Conservation (phyloP, 1,139 yeast species). For the Suhomyces guaymorum region DNA sequence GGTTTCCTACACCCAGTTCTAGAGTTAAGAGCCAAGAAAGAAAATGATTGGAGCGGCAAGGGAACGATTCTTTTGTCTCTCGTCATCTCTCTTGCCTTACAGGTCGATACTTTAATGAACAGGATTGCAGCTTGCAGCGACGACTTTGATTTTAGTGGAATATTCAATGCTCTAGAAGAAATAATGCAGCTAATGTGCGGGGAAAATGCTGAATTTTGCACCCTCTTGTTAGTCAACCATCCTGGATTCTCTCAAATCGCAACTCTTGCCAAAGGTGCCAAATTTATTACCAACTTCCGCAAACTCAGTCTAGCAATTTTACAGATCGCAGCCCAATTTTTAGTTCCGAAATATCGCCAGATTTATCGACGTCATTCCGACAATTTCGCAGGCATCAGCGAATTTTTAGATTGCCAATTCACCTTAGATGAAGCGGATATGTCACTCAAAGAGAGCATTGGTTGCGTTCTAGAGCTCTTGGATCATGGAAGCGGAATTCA, state of each 20-base stretch:
- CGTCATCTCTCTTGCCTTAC: too few relatives aligned
- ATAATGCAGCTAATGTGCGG: slow-evolving; percentile 1
- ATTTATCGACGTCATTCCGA: too few relatives aligned
- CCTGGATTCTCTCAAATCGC: slow-evolving; percentile 1
- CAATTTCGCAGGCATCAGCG: too few relatives aligned
- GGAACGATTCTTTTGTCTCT: too few relatives aligned
- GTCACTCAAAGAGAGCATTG: too few relatives aligned
- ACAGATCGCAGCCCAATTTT: neutral
- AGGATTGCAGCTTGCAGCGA: too few relatives aligned
- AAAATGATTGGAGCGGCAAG: too few relatives aligned
- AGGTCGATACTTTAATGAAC: too few relatives aligned
- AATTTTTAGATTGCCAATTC: neutral
- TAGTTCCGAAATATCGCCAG: slow-evolving; percentile 6
- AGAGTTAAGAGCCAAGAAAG: too few relatives aligned
- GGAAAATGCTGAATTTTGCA: neutral
- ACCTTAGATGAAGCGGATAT: too few relatives aligned
- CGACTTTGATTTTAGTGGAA: neutral
- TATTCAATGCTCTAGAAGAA: neutral
- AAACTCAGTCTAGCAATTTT: slow-evolving; percentile 2
- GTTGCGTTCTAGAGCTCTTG: slow-evolving; percentile 26
- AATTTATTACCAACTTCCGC: too few relatives aligned
- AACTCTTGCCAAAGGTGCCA: neutral
- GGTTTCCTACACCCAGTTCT: too few relatives aligned
- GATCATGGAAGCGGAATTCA: slow-evolving; percentile 26
- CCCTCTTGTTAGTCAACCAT: slow-evolving; percentile 5